phyloP scores from a whole-genome alignment of 805 yeast species.

The Teunomyces lycoperdinae region DNA sequence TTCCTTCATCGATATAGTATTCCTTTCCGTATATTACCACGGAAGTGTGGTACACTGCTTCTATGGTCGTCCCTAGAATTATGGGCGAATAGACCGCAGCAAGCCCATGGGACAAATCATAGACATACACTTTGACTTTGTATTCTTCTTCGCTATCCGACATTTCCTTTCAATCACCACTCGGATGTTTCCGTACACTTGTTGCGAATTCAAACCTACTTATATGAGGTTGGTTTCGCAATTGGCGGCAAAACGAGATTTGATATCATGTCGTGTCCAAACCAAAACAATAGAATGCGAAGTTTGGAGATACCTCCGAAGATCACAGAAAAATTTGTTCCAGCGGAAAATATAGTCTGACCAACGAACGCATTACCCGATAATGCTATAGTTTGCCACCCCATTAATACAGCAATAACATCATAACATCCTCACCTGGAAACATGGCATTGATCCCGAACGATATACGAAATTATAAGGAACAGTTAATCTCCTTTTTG shows the following conservation, averaged over 20 bases:
- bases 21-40: constrained; percentile 55
- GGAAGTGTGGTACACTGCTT: constrained; percentile 68
- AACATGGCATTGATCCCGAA: constrained; percentile 3
- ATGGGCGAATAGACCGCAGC: constrained; percentile 51
- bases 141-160: constrained; percentile 19
- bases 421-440: background rate
- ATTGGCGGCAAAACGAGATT: constrained; percentile 1
- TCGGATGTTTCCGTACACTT: no score
- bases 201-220: no score
- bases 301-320: background rate
- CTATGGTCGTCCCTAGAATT: constrained; percentile 51
- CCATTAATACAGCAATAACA: background rate
- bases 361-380: background rate
- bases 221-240: background rate
- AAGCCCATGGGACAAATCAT: constrained; percentile 61
- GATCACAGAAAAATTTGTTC: background rate
- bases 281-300: background rate
- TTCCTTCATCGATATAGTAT: constrained; percentile 59
- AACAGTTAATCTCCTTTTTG: constrained; percentile 26
- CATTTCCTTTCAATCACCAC: background rate
- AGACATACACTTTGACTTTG: constrained; percentile 55
- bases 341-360: background rate
- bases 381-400: constrained; percentile 1
- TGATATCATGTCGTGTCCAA: background rate
- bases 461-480: constrained; percentile 13